Base-by-base conservation (phyloP, 2,329 filamentous ascomycete genomes). In the Neoscytalidium dimidiatum region DNA sequence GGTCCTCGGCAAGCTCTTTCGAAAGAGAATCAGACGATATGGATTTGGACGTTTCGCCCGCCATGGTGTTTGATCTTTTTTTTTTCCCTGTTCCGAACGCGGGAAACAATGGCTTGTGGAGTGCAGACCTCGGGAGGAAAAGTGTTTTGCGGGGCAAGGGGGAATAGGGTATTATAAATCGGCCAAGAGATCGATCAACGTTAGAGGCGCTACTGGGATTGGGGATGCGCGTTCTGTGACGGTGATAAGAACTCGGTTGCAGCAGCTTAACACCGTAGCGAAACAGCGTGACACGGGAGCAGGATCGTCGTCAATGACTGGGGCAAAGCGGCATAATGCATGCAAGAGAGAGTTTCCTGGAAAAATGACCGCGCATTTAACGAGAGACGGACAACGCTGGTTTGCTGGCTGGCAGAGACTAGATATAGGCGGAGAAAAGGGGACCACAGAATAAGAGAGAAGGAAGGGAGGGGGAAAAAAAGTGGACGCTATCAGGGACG, bases 241-340 rank as follows among this genome's bases (percentile, higher is more conserved):
- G 56, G 56, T 60, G 56, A 60, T 60, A 60, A 60, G 56, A 7
- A 46, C 5, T 60, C 56, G 56, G 56, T 21, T 44, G 56, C 26
- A 60, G 6, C 26, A 28, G 23, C 38, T 60, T 60, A 60, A 60
- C 38, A 43, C 56, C 56, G 56, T 46, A 28, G 56, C 56, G 38
- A 60, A 60, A 60, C 17, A 60, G 56, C 56, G 56, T 29, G 4
- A 46, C 11, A 19, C 56, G 56, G 56, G 38, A 60, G 7, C n/a
- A 19, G 56, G 38, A 60, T 57, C 26, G 56, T 60, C 56, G 28
- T 60, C 56, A 60, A 44, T 46, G 38, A 60, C 56, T 46, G 56
- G 56, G n/a, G 38, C 56, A 23, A 19, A 31, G 38, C 52, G 52
- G 52, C 52, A 57, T 57, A 35, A 26, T 43, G 35, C 56, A 46